phyloP scores from a whole-genome alignment of 305 asterid species.

The Vinca major region DNA sequence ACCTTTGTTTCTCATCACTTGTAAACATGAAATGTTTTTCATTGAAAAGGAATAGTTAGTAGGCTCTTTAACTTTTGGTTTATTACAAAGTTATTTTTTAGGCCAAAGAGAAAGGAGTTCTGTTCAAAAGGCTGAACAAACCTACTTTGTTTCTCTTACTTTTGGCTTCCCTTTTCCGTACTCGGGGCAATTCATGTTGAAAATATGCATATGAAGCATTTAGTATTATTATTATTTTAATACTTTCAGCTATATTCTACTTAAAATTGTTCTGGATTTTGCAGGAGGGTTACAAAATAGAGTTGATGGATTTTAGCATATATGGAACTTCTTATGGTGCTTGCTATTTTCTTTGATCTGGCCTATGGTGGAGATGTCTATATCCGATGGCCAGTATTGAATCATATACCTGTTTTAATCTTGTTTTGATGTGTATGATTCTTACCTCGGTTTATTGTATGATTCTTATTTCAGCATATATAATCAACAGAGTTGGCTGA shows the following conservation, averaged over 20 bases:
- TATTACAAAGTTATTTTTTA: not conserved
- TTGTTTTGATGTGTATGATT: not conserved
- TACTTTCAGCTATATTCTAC: not conserved
- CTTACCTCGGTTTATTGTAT: not conserved
- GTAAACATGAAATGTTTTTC: not conserved
- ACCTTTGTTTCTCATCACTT: not conserved
- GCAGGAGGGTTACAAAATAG: slow-evolving; percentile 9
- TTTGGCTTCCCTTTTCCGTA: not conserved
- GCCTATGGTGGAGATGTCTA: not conserved
- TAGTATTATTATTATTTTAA: not conserved
- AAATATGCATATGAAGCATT: not conserved
- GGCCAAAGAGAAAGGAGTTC: not conserved
- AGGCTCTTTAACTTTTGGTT: not conserved
- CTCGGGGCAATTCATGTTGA: not conserved
- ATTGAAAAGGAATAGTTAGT: not conserved
- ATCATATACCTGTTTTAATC: not conserved
- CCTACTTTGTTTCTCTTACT: not conserved
- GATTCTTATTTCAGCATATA: not conserved
- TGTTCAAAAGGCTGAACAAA: not conserved
- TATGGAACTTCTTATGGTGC: not conserved
- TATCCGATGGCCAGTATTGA: not conserved
- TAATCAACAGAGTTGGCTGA: not conserved
- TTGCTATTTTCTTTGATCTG: not conserved
- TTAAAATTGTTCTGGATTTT: not conserved
- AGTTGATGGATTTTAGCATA: slow-evolving; percentile 3